Evolutionary conservation across 2,329 filamentous ascomycete species (phyloP).

Genomic region (Gliomastix tumulicola): DNA sequence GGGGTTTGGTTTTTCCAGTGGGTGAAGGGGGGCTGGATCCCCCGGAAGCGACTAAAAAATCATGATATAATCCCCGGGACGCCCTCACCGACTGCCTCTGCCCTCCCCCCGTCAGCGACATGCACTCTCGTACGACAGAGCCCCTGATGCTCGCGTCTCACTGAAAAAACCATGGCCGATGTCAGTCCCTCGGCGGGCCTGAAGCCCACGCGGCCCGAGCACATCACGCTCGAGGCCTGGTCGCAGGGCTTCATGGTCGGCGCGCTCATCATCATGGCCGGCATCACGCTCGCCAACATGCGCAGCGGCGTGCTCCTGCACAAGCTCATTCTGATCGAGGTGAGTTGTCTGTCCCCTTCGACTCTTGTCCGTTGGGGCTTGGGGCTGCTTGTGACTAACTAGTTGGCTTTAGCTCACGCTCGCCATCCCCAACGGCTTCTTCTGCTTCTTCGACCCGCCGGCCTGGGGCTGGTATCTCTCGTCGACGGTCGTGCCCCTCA

Average conservation of each 20-base stretch:
- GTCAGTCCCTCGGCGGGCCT: too few relatives aligned
- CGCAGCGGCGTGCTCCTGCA: slow-evolving; percentile 35
- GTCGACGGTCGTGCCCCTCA: slow-evolving; percentile 51
- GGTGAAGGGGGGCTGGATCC: too few relatives aligned
- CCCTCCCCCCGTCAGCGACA: too few relatives aligned
- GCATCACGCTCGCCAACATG: slow-evolving; percentile 42
- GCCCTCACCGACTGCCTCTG: too few relatives aligned
- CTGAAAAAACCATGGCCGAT: too few relatives aligned
- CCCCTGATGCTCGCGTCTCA: too few relatives aligned
- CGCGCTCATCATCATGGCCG: slow-evolving; percentile 37
- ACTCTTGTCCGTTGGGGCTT: neutral
- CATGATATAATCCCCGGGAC: too few relatives aligned
- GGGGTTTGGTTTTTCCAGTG: too few relatives aligned
- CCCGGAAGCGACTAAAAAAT: too few relatives aligned
- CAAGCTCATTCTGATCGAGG: slow-evolving; percentile 42
- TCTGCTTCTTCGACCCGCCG: slow-evolving; percentile 44
- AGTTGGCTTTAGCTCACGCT: slow-evolving; percentile 36
- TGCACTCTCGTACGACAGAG: too few relatives aligned
- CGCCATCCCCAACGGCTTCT: slow-evolving; percentile 49
- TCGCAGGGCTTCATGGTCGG: slow-evolving; percentile 41
- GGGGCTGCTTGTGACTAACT: slow-evolving; percentile 2
- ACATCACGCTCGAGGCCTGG: slow-evolving; percentile 34
- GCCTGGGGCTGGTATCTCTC: slow-evolving; percentile 59
- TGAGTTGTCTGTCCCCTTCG: slow-evolving; percentile 10
- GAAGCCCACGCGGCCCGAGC: slow-evolving; percentile 7